Base-by-base conservation (phyloP, 768 basidiomycete species). In the Agaricus blazei region DNA sequence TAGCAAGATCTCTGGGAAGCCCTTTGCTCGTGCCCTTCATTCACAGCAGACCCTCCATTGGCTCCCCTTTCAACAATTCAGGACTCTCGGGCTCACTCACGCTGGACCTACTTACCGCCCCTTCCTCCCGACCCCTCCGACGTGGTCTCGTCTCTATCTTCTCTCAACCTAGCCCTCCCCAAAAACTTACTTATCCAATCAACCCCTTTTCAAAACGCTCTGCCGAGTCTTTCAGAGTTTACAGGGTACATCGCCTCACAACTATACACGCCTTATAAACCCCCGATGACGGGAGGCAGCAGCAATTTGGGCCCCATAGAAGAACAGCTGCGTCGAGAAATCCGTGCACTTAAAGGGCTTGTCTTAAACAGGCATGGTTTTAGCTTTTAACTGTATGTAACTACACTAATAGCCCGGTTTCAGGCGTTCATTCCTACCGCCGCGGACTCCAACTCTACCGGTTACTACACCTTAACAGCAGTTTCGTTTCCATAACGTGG, bases 191-290 rank as follows among this genome's bases (percentile, higher is more conserved):
- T 65, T n/a, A 46, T 68, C 9, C 65, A 63, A 45, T 62, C 67
- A 26, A 75, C 68, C 43, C 71, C 76, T 6, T 73, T 75, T 62
- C 85, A 88, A 61, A 77, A 83, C 61, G 83, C 84, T 9, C 70
- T 90, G 6, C 80, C 90, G 64, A 66, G 80, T 0, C 74, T 90
- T 38, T 77, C 85, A 1, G 84, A 88, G 61, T 78, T 92, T 58
- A 91, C 89, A 0, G 89, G 90, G 4, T 90, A 88, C 66, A 79
- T 92, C 63, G 85, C 86, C 55, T 78, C 86, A 8, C 86, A 90
- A 60, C 80, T 87, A 2, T 91, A 90, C 63, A 64, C 75, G 29
- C 74, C 80, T 11, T 80, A 73, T 61, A 72, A 72, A 42, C 61
- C 71, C 2, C 60, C 71, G 19, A 24, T 64, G 3, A 59, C 61